Conservation (phyloP, 768 basidiomycete species). For the Boletellus ananiceps region DNA sequence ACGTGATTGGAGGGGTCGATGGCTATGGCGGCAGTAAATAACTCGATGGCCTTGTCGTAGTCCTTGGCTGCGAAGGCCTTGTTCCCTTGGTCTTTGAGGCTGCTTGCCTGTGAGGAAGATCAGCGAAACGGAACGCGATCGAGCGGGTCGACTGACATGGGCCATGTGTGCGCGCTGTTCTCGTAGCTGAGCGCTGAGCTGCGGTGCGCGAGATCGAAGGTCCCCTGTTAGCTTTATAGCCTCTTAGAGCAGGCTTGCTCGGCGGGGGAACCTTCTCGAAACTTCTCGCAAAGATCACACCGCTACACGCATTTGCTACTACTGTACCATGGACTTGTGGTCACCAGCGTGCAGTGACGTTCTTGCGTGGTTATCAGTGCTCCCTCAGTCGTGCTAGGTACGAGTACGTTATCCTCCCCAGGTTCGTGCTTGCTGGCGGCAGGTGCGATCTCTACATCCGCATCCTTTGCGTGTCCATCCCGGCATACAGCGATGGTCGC, state of each 20-base stretch:
- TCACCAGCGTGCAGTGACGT: no score
- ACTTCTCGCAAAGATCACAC: constrained; percentile 13
- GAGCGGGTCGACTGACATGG: constrained; percentile 27
- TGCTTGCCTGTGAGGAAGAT: constrained; percentile 37
- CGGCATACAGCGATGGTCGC: no score
- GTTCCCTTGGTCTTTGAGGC: constrained; percentile 90
- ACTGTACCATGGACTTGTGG: no score
- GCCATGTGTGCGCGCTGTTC: constrained; percentile 23
- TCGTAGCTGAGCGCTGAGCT: not conserved
- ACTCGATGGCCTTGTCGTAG: constrained; percentile 81
- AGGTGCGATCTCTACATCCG: no score
- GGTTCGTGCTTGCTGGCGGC: no score
- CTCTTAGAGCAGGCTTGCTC: constrained; percentile 5
- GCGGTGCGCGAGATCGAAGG: not conserved
- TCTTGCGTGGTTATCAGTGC: no score
- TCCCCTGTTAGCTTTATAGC: constrained; percentile 18
- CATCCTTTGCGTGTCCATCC: no score
- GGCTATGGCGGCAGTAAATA: constrained; percentile 78
- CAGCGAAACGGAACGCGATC: not conserved
- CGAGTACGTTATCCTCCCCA: no score
- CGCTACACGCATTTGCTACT: not conserved
- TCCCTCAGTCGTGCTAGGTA: no score
- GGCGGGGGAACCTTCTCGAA: constrained; percentile 31
- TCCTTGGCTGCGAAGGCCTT: constrained; percentile 93
- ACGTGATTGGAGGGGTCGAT: constrained; percentile 84